A percentile compares a stretch with the other conserved stretches of the same genome.
Conservation (phyloP, 495 filamentous ascomycete genomes). For the Tuber calosporum region DNA sequence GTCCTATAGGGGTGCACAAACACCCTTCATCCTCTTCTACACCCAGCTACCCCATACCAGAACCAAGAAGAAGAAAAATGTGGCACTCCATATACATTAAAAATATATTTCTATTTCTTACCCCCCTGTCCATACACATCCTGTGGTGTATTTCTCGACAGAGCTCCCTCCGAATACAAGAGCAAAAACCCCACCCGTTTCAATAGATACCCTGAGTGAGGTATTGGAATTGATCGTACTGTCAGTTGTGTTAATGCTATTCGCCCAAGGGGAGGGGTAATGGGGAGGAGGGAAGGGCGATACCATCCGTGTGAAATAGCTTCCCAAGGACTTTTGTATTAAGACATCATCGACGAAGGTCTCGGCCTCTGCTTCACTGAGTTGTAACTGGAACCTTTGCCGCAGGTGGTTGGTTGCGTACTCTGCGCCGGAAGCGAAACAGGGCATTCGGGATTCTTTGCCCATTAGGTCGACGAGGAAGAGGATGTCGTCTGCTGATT, state of each 20-base stretch:
- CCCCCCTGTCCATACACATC: background rate
- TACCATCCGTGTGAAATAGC: constrained; percentile 61
- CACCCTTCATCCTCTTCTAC: background rate
- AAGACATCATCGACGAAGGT: constrained; percentile 65
- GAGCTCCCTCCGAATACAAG: background rate
- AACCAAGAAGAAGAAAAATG: background rate
- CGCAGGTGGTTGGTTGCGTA: constrained; percentile 57
- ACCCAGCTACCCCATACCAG: background rate
- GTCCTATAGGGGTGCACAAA: background rate
- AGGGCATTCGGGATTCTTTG: constrained; percentile 66
- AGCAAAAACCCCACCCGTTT: background rate
- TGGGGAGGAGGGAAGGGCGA: background rate
- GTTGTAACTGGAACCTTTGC: constrained; percentile 62
- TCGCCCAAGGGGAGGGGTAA: background rate
- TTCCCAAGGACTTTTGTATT: constrained; percentile 62
- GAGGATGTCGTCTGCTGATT: constrained; percentile 63
- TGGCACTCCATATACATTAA: background rate
- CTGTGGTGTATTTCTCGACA: constrained; percentile 1
- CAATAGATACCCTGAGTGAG: constrained; percentile 72
- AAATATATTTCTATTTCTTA: background rate
- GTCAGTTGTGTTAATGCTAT: constrained; percentile 13
- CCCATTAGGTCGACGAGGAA: constrained; percentile 72
- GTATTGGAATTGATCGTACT: constrained; percentile 73
- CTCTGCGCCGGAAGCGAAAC: constrained; percentile 57
- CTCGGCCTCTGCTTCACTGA: constrained; percentile 66